Evolutionary conservation across 108 stramenopile genomes (phyloP), one percentile per base, ranked within the genome.

Genomic region (Stephanodiscus triporus): DNA sequence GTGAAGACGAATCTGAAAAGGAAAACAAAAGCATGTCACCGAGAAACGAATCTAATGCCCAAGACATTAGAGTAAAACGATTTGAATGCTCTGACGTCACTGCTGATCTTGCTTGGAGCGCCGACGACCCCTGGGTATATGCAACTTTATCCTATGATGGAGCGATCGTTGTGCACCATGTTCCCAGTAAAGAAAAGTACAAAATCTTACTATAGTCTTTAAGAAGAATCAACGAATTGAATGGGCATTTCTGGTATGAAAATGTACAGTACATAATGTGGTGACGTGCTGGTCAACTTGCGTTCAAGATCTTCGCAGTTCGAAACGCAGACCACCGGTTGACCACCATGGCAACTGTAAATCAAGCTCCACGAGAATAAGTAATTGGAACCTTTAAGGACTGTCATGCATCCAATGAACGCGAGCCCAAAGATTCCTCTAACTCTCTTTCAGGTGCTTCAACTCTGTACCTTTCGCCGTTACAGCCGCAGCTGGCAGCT

Each of bases 131-230:
- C 10, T 99, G 98, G 97, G 78, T 97, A 22, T 97, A 96, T 77
- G 84, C 87, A 23, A 86, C 94, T 8, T 78, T 97, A 37, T 94
- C 89, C 13, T 96, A 84, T 75, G 99, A 98, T 85, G 99, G 99
- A 9, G 87, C 87, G 17, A 86, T 97, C 22, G 84, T 88, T 7
- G 73, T 97, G 32, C 88, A 97, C 77, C 96, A 98, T 72, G 99
- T 99, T 6, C 97, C 98, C 8, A 94, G 95, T 62, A 90, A 97
- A 55, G 99, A 99, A 82, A 99, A 99, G 79, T 99, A 99, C 86
- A 99, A 98, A 71, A 99, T 99, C 83, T 83, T 99, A 36, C 75
- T 99, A 13, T 99, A 91, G 58, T 26, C 43, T n/a, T 57, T 26
- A 30, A 63, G 62, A 23, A 66, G 40, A 22, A 57, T n/a, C 20